phyloP scores from a whole-genome alignment of 2,329 filamentous ascomycete genomes.

The Fusarium illudens region DNA sequence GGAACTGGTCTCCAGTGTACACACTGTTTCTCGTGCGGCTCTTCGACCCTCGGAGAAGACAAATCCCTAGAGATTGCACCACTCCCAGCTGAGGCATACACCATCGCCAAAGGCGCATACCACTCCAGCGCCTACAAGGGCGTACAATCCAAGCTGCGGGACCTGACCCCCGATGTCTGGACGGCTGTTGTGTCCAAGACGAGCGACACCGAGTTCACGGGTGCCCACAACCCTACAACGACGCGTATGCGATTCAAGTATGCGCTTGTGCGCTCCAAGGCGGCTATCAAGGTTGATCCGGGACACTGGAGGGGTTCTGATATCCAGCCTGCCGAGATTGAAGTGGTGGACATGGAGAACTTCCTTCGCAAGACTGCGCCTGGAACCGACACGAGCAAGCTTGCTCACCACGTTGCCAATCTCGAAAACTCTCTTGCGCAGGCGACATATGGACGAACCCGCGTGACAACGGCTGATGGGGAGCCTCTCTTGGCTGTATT shows the following conservation, averaged over 20 bases:
- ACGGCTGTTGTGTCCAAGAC: neutral
- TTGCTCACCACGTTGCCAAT: neutral
- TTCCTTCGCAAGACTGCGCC: conserved; percentile 6
- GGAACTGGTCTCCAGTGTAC: neutral
- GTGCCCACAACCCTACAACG: neutral
- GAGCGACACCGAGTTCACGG: neutral
- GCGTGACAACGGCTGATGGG: neutral
- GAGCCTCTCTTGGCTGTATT: neutral
- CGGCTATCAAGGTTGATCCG: neutral
- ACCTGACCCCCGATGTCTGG: conserved; percentile 11
- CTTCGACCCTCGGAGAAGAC: neutral
- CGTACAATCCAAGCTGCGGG: conserved; percentile 6
- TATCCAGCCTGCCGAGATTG: neutral
- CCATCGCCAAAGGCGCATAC: neutral
- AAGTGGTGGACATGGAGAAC: conserved; percentile 4
- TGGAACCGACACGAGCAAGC: neutral
- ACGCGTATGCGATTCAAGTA: neutral
- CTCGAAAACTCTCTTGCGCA: neutral
- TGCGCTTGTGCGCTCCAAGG: conserved; percentile 10
- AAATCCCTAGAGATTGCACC: conserved; percentile 10
- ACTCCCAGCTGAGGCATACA: conserved; percentile 2
- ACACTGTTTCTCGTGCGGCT: conserved; percentile 9
- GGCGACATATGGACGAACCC: neutral
- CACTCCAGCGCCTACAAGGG: neutral
- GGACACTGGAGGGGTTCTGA: neutral